These are phyloP conservation scores for Xylariales sp. DNA, from an alignment of 2,329 filamentous ascomycete species.

Conservation along the genomic window DNA sequence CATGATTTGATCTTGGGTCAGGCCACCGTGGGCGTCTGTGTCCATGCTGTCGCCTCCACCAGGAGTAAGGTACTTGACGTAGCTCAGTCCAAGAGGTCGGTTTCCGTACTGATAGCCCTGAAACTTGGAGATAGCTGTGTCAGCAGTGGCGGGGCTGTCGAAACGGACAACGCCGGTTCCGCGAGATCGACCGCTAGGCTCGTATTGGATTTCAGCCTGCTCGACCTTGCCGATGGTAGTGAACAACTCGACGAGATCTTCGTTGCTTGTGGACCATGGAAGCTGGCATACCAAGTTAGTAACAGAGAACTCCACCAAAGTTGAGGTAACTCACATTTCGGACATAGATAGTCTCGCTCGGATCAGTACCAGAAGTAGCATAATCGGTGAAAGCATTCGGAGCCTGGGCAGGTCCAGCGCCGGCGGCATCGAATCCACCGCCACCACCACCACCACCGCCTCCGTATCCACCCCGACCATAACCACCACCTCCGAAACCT, in stretches of 20 bases:
- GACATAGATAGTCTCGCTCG: slow-evolving; percentile 82
- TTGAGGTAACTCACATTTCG: slow-evolving; percentile 70
- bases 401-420: slow-evolving; percentile 45
- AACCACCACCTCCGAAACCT: slow-evolving; percentile 39
- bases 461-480: slow-evolving; percentile 37
- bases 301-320: not conserved
- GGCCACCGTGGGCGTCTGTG: slow-evolving; percentile 64
- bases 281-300: slow-evolving; percentile 52
- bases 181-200: slow-evolving; percentile 89
- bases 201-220: slow-evolving; percentile 98
- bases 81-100: slow-evolving; percentile 86
- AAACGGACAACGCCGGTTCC: slow-evolving; percentile 97
- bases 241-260: slow-evolving; percentile 93
- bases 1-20: slow-evolving; percentile 99
- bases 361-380: slow-evolving; percentile 81
- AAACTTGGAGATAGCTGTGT: slow-evolving; percentile 95
- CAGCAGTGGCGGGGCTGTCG: slow-evolving; percentile 74
- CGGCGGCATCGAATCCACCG: slow-evolving; percentile 38
- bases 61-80: slow-evolving; percentile 83
- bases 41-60: slow-evolving; percentile 74
- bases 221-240: slow-evolving; percentile 97
- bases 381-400: slow-evolving; percentile 94
- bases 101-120: slow-evolving; percentile 96
- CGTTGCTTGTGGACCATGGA: slow-evolving; percentile 98
- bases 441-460: slow-evolving; percentile 39